Evolutionary conservation across 768 basidiomycete species (phyloP), one percentile per base, ranked within the genome.

Genomic region (Macrocybe gigantea): DNA sequence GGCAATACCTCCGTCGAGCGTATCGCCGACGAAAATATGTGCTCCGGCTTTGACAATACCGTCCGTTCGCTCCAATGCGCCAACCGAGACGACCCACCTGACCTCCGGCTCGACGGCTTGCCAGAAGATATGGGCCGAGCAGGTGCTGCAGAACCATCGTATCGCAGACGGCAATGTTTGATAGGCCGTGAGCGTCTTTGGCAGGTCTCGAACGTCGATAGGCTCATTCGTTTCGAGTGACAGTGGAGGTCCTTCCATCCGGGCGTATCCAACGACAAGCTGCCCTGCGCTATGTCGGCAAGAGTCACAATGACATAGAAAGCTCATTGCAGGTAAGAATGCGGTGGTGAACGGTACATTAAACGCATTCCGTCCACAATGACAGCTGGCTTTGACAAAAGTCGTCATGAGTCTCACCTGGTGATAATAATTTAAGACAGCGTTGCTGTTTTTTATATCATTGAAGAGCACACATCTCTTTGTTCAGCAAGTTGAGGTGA

Each of bases 261-360:
- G 15, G 22, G 49, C 56, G 33, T 49, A 40, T 12, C 54, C 51
- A 3, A 53, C 50, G 31, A 50, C 49, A 15, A 64, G 47, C 40
- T 58, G 54, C 10, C 65, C 65, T 3, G 58, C 62, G 30, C 43
- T 54, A 38, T 65, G 65, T 6, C 64, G 50, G 49, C 65, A 67
- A 30, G 53, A 41, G 40, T 55, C 59, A 51, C 65, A 67, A 44
- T 66, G 60, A 49, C 64, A 66, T 4, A 63, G 47, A 43, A 53
- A 48, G 37, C 32, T 53, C 11, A 15, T 6, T 10, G 57, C 49
- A 1, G 63, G 62, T 1, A 64, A 50, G 13, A 54, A 49, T 6
- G 48, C 39, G 7, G 57, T 59, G 5, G 33, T 6, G 38, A 64
- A 57, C 1, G 55, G 51, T 29, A 62, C 44, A 8, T 47, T 45